These are phyloP conservation scores for Fusarium siculi DNA, from an alignment of 2,329 filamentous ascomycete species.

Conservation along the genomic window DNA sequence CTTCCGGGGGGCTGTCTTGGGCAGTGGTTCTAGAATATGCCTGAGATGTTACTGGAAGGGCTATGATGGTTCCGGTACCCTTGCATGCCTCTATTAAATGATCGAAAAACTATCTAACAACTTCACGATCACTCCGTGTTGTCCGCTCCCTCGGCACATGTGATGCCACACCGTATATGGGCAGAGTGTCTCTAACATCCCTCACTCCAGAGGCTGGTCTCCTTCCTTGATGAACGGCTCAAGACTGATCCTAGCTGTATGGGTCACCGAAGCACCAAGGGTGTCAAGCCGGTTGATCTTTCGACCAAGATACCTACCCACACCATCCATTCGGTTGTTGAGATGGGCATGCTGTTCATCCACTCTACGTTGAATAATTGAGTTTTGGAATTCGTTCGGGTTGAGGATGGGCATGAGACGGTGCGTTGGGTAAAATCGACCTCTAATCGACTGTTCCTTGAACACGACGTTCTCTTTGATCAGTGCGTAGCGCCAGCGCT, in stretches of 20 bases:
- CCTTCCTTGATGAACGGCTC: conserved; percentile 53
- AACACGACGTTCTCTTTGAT: conserved; percentile 59
- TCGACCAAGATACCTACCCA: conserved; percentile 54
- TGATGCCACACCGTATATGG: conserved; percentile 6
- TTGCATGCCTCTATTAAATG: conserved; percentile 13
- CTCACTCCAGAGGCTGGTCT: conserved; percentile 24
- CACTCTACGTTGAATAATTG: conserved; percentile 52
- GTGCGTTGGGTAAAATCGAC: conserved; percentile 68
- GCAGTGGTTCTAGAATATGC: not conserved
- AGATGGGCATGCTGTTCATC: conserved; percentile 60
- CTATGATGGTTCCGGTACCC: not conserved
- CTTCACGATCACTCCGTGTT: not conserved
- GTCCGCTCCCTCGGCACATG: conserved; percentile 8
- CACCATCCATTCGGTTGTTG: conserved; percentile 63
- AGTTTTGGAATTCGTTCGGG: conserved; percentile 50
- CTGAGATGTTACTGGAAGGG: not conserved
- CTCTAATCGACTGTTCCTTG: conserved; percentile 60
- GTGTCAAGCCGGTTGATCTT: conserved; percentile 55
- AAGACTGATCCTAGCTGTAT: conserved; percentile 48
- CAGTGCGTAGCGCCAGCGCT: conserved; percentile 53
- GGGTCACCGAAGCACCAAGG: conserved; percentile 55
- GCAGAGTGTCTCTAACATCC: not conserved
- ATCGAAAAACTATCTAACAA: conserved; percentile 5
- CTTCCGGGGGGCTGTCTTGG: not conserved
- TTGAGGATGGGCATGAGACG: conserved; percentile 63